Conservation (phyloP, 345 rosid genomes). For the Salix brachista region DNA sequence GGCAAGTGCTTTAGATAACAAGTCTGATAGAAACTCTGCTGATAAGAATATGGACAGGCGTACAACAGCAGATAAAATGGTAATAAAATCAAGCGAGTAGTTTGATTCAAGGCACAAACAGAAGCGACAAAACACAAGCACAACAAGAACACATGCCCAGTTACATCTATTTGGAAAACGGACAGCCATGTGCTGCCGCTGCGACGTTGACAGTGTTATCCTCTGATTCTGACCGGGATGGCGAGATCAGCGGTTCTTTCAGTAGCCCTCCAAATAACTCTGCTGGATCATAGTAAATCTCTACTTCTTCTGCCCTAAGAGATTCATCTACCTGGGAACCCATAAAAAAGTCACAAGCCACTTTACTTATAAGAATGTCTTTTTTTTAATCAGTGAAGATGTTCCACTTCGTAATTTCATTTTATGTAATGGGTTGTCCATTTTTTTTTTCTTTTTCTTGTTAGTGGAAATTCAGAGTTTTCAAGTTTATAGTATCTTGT, state of each 20-base stretch:
- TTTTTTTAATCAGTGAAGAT: not conserved
- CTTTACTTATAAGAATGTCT: too few relatives aligned
- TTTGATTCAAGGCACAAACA: not conserved
- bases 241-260: slow-evolving; percentile 20
- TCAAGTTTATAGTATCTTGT: too few relatives aligned
- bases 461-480: too few relatives aligned
- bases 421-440: too few relatives aligned
- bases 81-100: not conserved
- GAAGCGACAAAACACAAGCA: not conserved
- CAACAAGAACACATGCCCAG: not conserved
- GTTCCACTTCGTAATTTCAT: not conserved
- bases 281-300: slow-evolving; percentile 63
- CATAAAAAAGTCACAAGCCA: not conserved
- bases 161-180: slow-evolving; percentile 3
- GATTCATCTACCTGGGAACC: slow-evolving; percentile 55
- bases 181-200: slow-evolving; percentile 19
- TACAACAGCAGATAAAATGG: too few relatives aligned
- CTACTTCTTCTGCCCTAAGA: slow-evolving; percentile 58
- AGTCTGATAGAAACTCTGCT: too few relatives aligned
- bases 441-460: too few relatives aligned
- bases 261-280: slow-evolving; percentile 63
- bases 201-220: not conserved
- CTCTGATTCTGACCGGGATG: not conserved
- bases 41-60: too few relatives aligned
- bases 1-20: too few relatives aligned